A percentile compares a stretch with the other conserved stretches of the same genome.
Conservation (phyloP, 306 rosid genomes). For the Fragaria ananassa region DNA sequence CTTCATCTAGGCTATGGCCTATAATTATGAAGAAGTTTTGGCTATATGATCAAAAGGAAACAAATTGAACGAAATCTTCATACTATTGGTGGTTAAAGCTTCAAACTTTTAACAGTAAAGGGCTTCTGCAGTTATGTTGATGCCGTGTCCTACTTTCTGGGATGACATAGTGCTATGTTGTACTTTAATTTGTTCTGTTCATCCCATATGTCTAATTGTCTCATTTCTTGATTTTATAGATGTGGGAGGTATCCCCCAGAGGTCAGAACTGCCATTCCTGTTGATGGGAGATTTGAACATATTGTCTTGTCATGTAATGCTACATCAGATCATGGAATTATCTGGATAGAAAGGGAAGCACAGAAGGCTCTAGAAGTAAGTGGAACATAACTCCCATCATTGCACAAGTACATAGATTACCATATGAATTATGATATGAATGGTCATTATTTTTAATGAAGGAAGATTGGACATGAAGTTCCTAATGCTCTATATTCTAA, state of each 20-base stretch:
- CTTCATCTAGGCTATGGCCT: background rate
- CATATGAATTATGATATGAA: background rate
- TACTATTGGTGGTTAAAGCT: background rate
- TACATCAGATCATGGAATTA: conserved; percentile 77
- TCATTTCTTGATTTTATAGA: conserved; percentile 46
- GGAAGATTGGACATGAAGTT: background rate
- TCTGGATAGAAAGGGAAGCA: conserved; percentile 92
- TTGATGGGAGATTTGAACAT: conserved; percentile 99
- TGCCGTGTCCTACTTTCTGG: background rate
- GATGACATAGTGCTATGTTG: background rate
- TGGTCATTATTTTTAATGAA: background rate
- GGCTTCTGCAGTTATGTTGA: conserved; percentile 1
- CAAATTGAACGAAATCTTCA: background rate
- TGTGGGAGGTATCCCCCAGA: conserved; percentile 99
- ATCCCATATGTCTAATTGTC: conserved; percentile 15
- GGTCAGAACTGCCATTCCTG: conserved; percentile 94
- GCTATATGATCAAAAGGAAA: background rate
- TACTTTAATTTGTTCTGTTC: conserved; percentile 1
- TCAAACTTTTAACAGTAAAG: background rate
- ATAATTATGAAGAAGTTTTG: background rate
- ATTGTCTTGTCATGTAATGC: conserved; percentile 90
- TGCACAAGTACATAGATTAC: conserved; percentile 4
- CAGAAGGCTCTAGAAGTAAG: conserved; percentile 89
- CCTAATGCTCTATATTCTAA: background rate
- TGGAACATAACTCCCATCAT: conserved; percentile 5